Evolutionary conservation across 2,329 filamentous ascomycete genomes (phyloP).

Genomic region (Neocatenulostroma microsporum): DNA sequence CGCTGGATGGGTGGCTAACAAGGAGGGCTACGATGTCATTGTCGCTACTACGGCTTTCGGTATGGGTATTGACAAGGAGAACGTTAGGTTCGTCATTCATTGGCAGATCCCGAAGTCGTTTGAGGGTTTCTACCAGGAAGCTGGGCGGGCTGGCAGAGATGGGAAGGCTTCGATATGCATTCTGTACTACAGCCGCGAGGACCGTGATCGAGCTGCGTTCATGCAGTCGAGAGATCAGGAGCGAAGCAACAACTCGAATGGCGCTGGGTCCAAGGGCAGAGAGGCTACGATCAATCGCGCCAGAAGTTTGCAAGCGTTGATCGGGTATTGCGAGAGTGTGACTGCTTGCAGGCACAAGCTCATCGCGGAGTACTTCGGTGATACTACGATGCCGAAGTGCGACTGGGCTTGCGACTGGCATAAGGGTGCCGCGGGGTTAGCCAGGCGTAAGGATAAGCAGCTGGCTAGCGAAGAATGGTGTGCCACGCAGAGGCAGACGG

Average conservation of each 20-base stretch:
- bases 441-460: conserved; percentile 36
- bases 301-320: conserved; percentile 49
- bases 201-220: conserved; percentile 63
- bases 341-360: conserved; percentile 64
- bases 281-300: conserved; percentile 34
- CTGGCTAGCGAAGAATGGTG: conserved; percentile 45
- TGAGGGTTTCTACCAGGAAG: conserved; percentile 94
- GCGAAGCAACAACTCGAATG: conserved; percentile 29
- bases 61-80: conserved; percentile 95
- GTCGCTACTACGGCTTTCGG: conserved; percentile 94
- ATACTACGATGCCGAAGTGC: conserved; percentile 35
- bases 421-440: conserved; percentile 37
- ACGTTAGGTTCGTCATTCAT: conserved; percentile 89
- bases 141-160: conserved; percentile 81
- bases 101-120: conserved; percentile 93
- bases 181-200: conserved; percentile 83
- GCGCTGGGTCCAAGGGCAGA: conserved; percentile 37
- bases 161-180: conserved; percentile 81
- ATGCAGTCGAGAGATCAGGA: conserved; percentile 42
- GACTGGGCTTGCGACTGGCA: conserved; percentile 45
- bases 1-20: conserved; percentile 63
- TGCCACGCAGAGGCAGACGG: conserved; percentile 39
- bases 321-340: conserved; percentile 74
- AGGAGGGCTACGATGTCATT: conserved; percentile 76
- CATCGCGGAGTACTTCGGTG: conserved; percentile 72